Base-by-base conservation (phyloP, 1,284 basidiomycete genomes). In the Ceratobasidium papillatum region DNA sequence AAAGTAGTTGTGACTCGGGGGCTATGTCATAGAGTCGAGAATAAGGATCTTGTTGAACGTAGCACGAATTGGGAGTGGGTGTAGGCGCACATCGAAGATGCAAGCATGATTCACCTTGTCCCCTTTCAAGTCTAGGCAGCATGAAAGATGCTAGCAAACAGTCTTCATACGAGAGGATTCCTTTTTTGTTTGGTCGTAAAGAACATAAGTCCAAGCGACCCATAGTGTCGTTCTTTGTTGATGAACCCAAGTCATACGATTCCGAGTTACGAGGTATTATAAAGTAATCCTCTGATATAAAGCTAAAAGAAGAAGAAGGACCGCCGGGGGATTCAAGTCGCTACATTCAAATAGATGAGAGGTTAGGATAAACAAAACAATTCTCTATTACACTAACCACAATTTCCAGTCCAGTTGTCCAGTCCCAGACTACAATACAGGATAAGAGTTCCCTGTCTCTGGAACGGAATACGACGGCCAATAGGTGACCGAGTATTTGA, bases 371-470 rank as follows among this genome's bases (percentile, higher is more conserved):
- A 7, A 27, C 30, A 9, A 3, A 17, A 12, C 3, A 22, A 49
- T 14, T 2, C n/a, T n/a, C 9, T 17, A 64, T 17, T 25, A 3
- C 9, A 64, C 62, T 51, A 8, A 64, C 62, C 43, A 12, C 30
- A 14, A 64, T 43, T 17, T 32, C 34, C n/a, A 32, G 41, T n/a
- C 62, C 45, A 32, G 62, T 64, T 32, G 45, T 49, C 66, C 66
- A 71, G 54, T 71, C 54, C 66, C 66, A 71, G 27, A 71, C 34
- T n/a, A 71, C 41, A n/a, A 71, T 36, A 38, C 43, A 45, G 27
- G 66, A 71, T 32, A 25, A n/a, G 14, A 47, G 11, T 5, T 58
- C 66, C 34, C 66, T 38, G 2, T 38, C 49, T n/a, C 52, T 52
- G 12, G 54, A 71, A 32, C 66, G 41, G 22, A 71, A 71, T 25